Conservation (phyloP, 2,329 filamentous ascomycete genomes). For the Aureobasidium uvarum region DNA sequence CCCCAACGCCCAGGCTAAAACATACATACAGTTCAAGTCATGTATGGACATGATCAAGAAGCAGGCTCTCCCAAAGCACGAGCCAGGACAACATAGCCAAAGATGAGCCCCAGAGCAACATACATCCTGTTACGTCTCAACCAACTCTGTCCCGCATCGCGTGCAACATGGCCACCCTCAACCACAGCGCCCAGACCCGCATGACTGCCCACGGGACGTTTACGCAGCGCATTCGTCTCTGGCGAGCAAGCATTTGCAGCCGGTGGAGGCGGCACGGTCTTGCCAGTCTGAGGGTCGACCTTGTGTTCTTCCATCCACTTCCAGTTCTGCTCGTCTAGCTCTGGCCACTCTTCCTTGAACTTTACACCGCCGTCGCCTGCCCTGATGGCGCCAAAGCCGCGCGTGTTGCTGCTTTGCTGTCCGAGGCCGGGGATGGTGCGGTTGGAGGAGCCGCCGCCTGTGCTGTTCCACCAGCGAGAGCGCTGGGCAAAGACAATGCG, state of each 20-base stretch:
- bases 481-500: conserved; percentile 72
- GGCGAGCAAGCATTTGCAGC: conserved; percentile 57
- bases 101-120: conserved; percentile 66
- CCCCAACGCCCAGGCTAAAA: conserved; percentile 30
- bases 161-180: conserved; percentile 71
- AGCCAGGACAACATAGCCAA: conserved; percentile 80
- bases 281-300: conserved; percentile 75
- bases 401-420: conserved; percentile 47
- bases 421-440: conserved; percentile 51
- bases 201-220: conserved; percentile 58
- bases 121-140: conserved; percentile 74
- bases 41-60: not conserved
- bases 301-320: conserved; percentile 83
- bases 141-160: conserved; percentile 81
- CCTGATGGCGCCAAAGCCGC: conserved; percentile 76
- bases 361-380: conserved; percentile 89
- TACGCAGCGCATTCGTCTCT: conserved; percentile 62
- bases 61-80: conserved; percentile 60
- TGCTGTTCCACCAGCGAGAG: conserved; percentile 95
- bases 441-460: conserved; percentile 73
- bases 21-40: not conserved
- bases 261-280: conserved; percentile 36
- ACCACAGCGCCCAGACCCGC: conserved; percentile 62
- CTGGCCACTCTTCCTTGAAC: conserved; percentile 86
- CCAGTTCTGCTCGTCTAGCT: conserved; percentile 85